These are phyloP conservation scores for Aspergillus quadrilineatus DNA, from an alignment of 2,329 filamentous ascomycete species.

Conservation along the genomic window DNA sequence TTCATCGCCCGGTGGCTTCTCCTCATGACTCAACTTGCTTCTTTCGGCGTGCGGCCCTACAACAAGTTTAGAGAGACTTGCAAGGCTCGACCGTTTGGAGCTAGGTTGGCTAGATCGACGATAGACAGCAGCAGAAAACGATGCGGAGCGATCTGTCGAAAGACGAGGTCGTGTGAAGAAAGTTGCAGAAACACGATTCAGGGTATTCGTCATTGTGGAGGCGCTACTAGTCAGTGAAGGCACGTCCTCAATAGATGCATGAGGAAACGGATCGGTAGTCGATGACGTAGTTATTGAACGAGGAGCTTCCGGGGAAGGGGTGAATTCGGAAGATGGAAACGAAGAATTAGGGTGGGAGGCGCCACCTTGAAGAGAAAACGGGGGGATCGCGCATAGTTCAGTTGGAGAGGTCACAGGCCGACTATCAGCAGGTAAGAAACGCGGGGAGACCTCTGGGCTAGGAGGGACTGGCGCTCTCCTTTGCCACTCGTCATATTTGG, in stretches of 20 bases:
- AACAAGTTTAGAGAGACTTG: slow-evolving; percentile 50
- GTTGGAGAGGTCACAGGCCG: slow-evolving; percentile 45
- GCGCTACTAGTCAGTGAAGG: slow-evolving; percentile 52
- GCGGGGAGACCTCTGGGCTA: slow-evolving; percentile 39
- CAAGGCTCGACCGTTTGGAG: slow-evolving; percentile 49
- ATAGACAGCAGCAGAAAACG: slow-evolving; percentile 42
- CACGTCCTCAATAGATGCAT: slow-evolving; percentile 49
- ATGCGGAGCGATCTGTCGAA: slow-evolving; percentile 46
- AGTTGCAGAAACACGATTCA: slow-evolving; percentile 45
- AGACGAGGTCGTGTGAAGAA: slow-evolving; percentile 43
- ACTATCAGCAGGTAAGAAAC: slow-evolving; percentile 38
- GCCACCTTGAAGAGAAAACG: slow-evolving; percentile 40
- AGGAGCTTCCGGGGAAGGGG: slow-evolving; percentile 42
- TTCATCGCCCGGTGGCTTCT: slow-evolving; percentile 43
- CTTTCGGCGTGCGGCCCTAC: slow-evolving; percentile 45
- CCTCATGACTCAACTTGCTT: slow-evolving; percentile 47
- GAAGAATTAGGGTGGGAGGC: slow-evolving; percentile 41
- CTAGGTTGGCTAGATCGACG: slow-evolving; percentile 42
- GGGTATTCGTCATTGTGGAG: slow-evolving; percentile 47
- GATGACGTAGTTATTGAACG: slow-evolving; percentile 44
- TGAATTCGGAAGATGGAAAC: slow-evolving; percentile 47
- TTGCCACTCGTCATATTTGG: slow-evolving; percentile 33
- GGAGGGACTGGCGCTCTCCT: slow-evolving; percentile 23
- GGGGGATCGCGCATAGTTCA: slow-evolving; percentile 42
- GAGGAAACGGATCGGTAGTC: slow-evolving; percentile 42